Conservation (phyloP, 2,329 filamentous ascomycete genomes). For the Nectriaceae sp. region DNA sequence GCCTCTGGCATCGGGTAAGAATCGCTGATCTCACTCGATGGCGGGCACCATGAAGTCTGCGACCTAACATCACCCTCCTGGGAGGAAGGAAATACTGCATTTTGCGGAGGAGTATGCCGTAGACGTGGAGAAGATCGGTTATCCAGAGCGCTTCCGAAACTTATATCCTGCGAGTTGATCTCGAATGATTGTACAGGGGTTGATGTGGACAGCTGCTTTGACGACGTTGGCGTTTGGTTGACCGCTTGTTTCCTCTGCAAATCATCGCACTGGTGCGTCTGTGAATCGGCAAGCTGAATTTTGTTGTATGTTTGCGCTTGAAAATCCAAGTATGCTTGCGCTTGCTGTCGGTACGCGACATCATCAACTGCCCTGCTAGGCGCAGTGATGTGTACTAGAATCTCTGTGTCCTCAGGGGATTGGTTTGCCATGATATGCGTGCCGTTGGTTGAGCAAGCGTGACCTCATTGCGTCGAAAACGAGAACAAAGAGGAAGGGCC, state of each 20-base stretch:
- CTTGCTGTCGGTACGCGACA: slow-evolving; percentile 49
- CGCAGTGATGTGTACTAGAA: slow-evolving; percentile 57
- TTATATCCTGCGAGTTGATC: slow-evolving; percentile 42
- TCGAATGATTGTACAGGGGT: slow-evolving; percentile 25
- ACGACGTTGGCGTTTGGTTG: slow-evolving; percentile 7
- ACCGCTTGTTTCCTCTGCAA: slow-evolving; percentile 5
- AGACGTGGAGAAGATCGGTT: slow-evolving; percentile 41
- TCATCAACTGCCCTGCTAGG: slow-evolving; percentile 52
- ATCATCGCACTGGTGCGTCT: too few species aligned
- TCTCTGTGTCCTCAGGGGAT: slow-evolving; percentile 44
- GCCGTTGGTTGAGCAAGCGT: slow-evolving; percentile 2
- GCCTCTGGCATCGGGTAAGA: slow-evolving; percentile 48
- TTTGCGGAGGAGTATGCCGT: slow-evolving; percentile 1
- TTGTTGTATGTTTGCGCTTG: slow-evolving; percentile 25
- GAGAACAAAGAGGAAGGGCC: neutral
- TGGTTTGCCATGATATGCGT: slow-evolving; percentile 27
- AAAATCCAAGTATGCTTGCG: slow-evolving; percentile 54
- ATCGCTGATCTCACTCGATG: slow-evolving; percentile 55
- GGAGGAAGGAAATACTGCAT: slow-evolving; percentile 7
- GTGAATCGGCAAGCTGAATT: neutral
- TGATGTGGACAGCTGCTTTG: slow-evolving; percentile 11
- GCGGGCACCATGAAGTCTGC: slow-evolving; percentile 42
- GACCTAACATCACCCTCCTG: slow-evolving; percentile 15
- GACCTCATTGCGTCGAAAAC: slow-evolving; percentile 24
- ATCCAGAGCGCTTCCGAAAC: slow-evolving; percentile 47